These are phyloP conservation scores for Pleurotus tuber-regium DNA, from an alignment of 768 basidiomycete species.

Conservation along the genomic window DNA sequence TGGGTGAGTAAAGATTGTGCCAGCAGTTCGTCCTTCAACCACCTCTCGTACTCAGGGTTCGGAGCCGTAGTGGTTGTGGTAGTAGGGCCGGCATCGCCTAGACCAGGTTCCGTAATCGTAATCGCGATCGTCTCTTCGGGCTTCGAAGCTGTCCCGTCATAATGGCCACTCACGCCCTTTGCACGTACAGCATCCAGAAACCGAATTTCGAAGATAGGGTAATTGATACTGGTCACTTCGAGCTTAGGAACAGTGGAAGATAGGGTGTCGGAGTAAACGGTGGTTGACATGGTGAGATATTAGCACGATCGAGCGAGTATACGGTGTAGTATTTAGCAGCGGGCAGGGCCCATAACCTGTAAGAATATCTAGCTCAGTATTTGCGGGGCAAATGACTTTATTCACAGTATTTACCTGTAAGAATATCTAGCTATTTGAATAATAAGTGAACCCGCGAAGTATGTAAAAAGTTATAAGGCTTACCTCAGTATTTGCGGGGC, in stretches of 20 bases:
- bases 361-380: neutral
- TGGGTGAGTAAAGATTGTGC: neutral
- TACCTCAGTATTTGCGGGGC: neutral
- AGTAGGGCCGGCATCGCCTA: neutral
- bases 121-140: neutral
- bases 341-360: neutral
- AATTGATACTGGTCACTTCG: constrained; percentile 15
- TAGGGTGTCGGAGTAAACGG: constrained; percentile 2
- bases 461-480: neutral
- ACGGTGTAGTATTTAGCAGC: neutral
- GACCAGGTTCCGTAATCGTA: neutral
- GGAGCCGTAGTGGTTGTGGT: neutral
- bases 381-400: neutral
- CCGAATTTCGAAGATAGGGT: constrained; percentile 10
- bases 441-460: neutral
- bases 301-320: neutral
- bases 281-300: neutral
- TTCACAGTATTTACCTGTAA: neutral
- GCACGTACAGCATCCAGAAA: constrained; percentile 14
- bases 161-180: constrained; percentile 15
- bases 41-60: neutral
- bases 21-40: neutral
- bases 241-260: constrained; percentile 15
- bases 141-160: constrained; percentile 13
- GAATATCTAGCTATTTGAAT: neutral